phyloP scores from a whole-genome alignment of 1,139 yeast species.

The Saccharomyces uvarum region DNA sequence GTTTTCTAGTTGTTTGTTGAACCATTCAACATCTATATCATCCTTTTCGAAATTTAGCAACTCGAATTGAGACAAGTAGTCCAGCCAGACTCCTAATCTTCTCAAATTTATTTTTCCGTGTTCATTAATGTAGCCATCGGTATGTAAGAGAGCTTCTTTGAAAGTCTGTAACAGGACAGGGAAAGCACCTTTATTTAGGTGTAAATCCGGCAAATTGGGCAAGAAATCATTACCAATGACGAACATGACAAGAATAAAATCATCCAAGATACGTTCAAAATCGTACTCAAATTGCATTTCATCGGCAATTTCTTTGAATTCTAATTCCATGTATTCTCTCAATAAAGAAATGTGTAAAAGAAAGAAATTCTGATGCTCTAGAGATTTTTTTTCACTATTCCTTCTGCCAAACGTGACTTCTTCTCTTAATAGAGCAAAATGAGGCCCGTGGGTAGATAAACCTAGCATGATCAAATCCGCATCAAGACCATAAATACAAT shows the following conservation, averaged over 20 bases:
- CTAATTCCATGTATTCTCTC: slow-evolving; percentile 84
- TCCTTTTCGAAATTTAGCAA: slow-evolving; percentile 68
- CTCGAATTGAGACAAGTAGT: slow-evolving; percentile 61
- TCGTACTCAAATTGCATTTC: slow-evolving; percentile 63
- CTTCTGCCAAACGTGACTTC: slow-evolving; percentile 84
- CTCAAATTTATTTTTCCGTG: slow-evolving; percentile 71
- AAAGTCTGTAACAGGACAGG: slow-evolving; percentile 83
- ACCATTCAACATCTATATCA: slow-evolving; percentile 87
- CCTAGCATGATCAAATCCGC: slow-evolving; percentile 97
- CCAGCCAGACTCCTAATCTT: slow-evolving; percentile 69
- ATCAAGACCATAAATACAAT: slow-evolving; percentile 94
- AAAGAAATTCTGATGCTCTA: slow-evolving; percentile 74
- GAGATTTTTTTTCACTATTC: slow-evolving; percentile 42
- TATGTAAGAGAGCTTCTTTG: slow-evolving; percentile 63
- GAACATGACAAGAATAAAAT: slow-evolving; percentile 82
- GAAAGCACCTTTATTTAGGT: slow-evolving; percentile 91
- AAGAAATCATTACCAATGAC: slow-evolving; percentile 97
- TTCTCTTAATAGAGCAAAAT: slow-evolving; percentile 88
- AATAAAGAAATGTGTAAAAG: slow-evolving; percentile 78
- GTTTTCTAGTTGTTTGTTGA: slow-evolving; percentile 73
- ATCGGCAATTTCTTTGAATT: slow-evolving; percentile 62
- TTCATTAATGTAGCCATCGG: slow-evolving; percentile 82
- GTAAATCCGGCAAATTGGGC: slow-evolving; percentile 93
- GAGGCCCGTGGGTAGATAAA: slow-evolving; percentile 94
- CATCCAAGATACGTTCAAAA: slow-evolving; percentile 87